phyloP scores from a whole-genome alignment of 2,329 filamentous ascomycete genomes.

The Dothideomycetes sp. region DNA sequence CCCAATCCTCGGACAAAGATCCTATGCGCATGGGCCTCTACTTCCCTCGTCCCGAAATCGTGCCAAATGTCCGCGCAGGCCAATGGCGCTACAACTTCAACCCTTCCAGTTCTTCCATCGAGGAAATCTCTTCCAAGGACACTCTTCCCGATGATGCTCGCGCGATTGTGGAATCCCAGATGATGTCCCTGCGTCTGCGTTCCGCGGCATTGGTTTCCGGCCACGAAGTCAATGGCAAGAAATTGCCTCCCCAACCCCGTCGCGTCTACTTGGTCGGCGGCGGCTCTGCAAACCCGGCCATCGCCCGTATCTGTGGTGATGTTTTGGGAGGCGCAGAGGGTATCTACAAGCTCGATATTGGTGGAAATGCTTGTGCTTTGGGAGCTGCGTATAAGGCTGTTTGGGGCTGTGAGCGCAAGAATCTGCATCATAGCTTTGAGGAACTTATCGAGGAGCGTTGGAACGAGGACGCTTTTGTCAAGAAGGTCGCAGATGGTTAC shows the following conservation, averaged over 20 bases:
- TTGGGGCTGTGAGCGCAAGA: slow-evolving; percentile 69
- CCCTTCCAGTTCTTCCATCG: slow-evolving; percentile 38
- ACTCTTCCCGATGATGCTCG: slow-evolving; percentile 62
- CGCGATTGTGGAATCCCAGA: slow-evolving; percentile 86
- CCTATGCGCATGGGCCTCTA: slow-evolving; percentile 83
- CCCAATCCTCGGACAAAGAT: slow-evolving; percentile 45
- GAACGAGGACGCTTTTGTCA: slow-evolving; percentile 74
- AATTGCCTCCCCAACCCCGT: slow-evolving; percentile 71
- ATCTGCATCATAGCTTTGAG: slow-evolving; percentile 65
- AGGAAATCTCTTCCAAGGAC: slow-evolving; percentile 33
- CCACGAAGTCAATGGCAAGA: slow-evolving; percentile 32
- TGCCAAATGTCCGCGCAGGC: slow-evolving; percentile 78
- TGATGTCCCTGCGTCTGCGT: slow-evolving; percentile 80
- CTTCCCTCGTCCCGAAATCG: slow-evolving; percentile 90
- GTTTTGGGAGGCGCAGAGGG: slow-evolving; percentile 84
- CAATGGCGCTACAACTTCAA: slow-evolving; percentile 73
- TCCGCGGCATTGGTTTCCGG: slow-evolving; percentile 61
- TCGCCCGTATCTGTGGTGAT: slow-evolving; percentile 74
- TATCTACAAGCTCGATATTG: slow-evolving; percentile 87
- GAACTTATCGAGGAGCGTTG: slow-evolving; percentile 75
- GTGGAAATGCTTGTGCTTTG: slow-evolving; percentile 87
- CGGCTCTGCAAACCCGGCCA: slow-evolving; percentile 80
- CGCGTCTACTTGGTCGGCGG: slow-evolving; percentile 92
- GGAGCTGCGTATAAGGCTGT: slow-evolving; percentile 94
- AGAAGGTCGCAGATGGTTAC: slow-evolving; percentile 77